Base-by-base conservation (phyloP, 176 grass and related monocot species). In the Carex scoparia region DNA sequence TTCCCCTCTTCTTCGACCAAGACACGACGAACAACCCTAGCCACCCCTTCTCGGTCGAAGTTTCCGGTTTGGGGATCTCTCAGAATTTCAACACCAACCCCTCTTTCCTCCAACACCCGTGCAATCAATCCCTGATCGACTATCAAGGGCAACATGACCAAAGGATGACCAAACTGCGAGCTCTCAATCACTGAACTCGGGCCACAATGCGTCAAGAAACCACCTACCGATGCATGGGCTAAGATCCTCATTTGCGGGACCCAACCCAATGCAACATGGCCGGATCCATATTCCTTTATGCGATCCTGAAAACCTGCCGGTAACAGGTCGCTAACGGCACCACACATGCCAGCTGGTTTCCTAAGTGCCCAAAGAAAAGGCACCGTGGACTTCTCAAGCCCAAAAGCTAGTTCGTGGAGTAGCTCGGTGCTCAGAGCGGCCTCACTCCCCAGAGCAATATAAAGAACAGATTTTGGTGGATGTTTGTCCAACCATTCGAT, bases 291-390 rank as follows among this genome's bases (percentile, higher is more conserved):
- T 1, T 61, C 75, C 1, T 78, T 42, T 13, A 79, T 62, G 11
- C 88, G 79, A 3, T 55, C 30, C 30, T 74, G 55, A 81, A 93
- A 90, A 1, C 85, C 88, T 0, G 59, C 44, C 1, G 88, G 88
- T 27, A 90, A 61, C 0, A 87, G 15, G 53, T 81, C 63, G 0
- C 14, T 67, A 3, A 2, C 27, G 2, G 1, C 51, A 51, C 63
- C 44, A 10, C 2, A 5, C 30, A 27, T 5, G 11, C 61, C 69
- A 6, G 1, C 16, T 8, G 84, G 88, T 0, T 7, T 58, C 23
- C 88, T 44, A 1, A 90, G 72, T 37, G 67, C 91, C 91, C 91
- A 93, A 3, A 93, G 80, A 61, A 93, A 90, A 0, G 84, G 84
- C 31, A 15, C 74, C 13, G 28, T 65, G 9, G 86, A 57, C 19